Evolutionary conservation across 2,329 filamentous ascomycete genomes (phyloP).

Genomic region (Parastagonospora nodorum): DNA sequence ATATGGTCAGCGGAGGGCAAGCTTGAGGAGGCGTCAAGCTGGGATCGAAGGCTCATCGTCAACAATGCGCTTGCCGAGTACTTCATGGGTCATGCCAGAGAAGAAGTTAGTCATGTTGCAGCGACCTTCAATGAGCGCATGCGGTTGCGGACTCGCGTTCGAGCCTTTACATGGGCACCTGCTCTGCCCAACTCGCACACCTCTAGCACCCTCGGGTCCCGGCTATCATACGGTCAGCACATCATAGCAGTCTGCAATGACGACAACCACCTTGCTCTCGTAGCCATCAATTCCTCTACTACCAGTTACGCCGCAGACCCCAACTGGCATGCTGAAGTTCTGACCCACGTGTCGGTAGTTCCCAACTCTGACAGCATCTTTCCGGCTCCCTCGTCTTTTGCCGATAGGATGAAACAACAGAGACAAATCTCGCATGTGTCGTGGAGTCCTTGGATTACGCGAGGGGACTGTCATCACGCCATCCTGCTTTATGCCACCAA

Average conservation of each 20-base stretch:
- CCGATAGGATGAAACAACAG: conserved; percentile 38
- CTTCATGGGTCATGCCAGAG: conserved; percentile 27
- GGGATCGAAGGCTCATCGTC: conserved; percentile 59
- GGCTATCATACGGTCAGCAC: conserved; percentile 31
- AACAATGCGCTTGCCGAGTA: conserved; percentile 55
- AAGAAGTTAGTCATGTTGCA: conserved; percentile 21
- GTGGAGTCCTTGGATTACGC: conserved; percentile 48
- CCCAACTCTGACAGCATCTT: conserved; percentile 15
- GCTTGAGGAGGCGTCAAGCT: conserved; percentile 49
- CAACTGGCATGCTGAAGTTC: conserved; percentile 35
- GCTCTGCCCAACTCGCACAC: conserved; percentile 15
- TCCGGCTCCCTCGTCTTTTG: conserved; percentile 27
- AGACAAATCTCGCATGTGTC: conserved; percentile 42
- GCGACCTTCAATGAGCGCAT: conserved; percentile 37
- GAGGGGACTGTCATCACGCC: conserved; percentile 24
- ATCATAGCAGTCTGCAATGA: conserved; percentile 50
- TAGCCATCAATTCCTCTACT: conserved; percentile 47
- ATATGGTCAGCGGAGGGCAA: conserved; percentile 59
- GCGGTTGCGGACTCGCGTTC: conserved; percentile 45
- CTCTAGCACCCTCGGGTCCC: conserved; percentile 28
- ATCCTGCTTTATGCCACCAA: conserved; percentile 46
- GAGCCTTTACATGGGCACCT: conserved; percentile 51
- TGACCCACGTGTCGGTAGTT: conserved; percentile 29
- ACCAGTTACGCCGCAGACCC: conserved; percentile 30
- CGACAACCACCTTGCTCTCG: conserved; percentile 46